Percentiles rank a stretch among this genome's conserved stretches.
Conservation (phyloP, 1,284 basidiomycete species). For the Sutorius eximius region DNA sequence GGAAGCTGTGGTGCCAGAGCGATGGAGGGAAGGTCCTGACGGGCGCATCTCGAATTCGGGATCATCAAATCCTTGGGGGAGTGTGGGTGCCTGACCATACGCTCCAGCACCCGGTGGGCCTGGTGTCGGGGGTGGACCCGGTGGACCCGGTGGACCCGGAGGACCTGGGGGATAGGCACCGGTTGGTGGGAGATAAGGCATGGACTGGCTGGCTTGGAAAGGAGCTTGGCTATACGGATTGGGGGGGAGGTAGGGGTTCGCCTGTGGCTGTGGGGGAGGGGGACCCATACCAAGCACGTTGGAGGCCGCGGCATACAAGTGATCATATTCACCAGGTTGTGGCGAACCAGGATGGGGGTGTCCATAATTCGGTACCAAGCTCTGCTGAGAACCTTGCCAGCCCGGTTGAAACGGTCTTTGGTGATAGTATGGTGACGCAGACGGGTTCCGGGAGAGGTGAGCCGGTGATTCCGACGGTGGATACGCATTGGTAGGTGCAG, state of each 20-base stretch:
- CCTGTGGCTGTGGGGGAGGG: conserved; percentile 45
- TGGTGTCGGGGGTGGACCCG: conserved; percentile 20
- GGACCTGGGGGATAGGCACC: conserved; percentile 26
- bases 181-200: conserved; percentile 32
- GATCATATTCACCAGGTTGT: conserved; percentile 47
- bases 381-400: conserved; percentile 40
- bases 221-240: conserved; percentile 24
- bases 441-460: conserved; percentile 21
- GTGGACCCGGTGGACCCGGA: conserved; percentile 20
- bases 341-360: conserved; percentile 29
- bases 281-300: conserved; percentile 78
- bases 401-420: conserved; percentile 27
- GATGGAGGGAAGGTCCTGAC: conserved; percentile 45
- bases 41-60: conserved; percentile 55
- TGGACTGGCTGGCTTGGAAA: conserved; percentile 32
- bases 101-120: conserved; percentile 15
- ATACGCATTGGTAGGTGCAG: conserved; percentile 25
- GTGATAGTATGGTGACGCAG: conserved; percentile 27
- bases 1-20: conserved; percentile 56
- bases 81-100: conserved; percentile 29
- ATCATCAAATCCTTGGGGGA: conserved; percentile 36
- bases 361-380: conserved; percentile 29
- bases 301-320: conserved; percentile 70
- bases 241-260: conserved; percentile 26
- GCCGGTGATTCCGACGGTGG: conserved; percentile 25